phyloP scores from a whole-genome alignment of 2,329 filamentous ascomycete species.

The Venturia nashicola region DNA sequence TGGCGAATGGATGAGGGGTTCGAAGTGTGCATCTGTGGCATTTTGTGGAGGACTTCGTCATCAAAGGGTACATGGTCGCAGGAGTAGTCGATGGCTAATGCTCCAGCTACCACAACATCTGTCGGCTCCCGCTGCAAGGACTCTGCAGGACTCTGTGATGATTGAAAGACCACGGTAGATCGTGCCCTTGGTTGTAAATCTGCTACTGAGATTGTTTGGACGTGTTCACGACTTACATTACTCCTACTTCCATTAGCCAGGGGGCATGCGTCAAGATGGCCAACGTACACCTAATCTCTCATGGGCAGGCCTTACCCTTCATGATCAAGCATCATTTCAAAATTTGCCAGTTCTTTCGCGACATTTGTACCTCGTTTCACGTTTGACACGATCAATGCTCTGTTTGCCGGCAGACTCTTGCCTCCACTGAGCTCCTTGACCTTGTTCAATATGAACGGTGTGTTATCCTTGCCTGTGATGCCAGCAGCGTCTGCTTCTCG shows the following conservation, averaged over 20 bases:
- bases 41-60: conserved; percentile 19
- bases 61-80: conserved; percentile 58
- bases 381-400: conserved; percentile 55
- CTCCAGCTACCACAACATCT: conserved; percentile 80
- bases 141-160: neutral
- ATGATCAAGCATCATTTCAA: conserved; percentile 24
- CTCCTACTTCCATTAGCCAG: neutral
- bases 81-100: conserved; percentile 74
- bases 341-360: conserved; percentile 43
- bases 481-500: conserved; percentile 23
- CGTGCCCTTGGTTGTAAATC: neutral
- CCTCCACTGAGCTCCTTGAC: conserved; percentile 68
- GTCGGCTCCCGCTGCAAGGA: neutral
- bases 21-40: conserved; percentile 59
- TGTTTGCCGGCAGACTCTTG: conserved; percentile 62
- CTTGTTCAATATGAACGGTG: conserved; percentile 67
- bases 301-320: conserved; percentile 16
- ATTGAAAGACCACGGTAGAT: neutral
- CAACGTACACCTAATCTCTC: neutral
- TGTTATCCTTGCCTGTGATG: conserved; percentile 63
- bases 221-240: neutral
- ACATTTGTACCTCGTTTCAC: conserved; percentile 52
- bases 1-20: conserved; percentile 74
- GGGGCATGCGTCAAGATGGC: neutral
- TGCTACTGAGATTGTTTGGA: neutral